Conservation (phyloP, 2,329 filamentous ascomycete genomes). For the Elsinoe ampelina region DNA sequence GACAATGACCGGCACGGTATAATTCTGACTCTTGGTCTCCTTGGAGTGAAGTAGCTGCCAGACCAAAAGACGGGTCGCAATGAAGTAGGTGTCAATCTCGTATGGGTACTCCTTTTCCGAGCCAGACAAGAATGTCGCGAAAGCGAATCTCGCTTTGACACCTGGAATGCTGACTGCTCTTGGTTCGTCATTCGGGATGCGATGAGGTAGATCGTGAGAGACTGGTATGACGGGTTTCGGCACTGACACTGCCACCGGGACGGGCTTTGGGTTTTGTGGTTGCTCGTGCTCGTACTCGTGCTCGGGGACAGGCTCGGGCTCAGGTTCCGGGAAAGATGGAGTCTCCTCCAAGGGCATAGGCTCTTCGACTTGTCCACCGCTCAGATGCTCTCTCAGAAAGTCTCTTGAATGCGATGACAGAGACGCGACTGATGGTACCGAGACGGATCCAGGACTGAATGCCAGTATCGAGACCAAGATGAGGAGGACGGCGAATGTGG, state of each 20-base stretch:
- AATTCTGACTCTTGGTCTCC: conserved; percentile 20
- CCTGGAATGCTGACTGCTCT: conserved; percentile 5
- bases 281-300: no score
- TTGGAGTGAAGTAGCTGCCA: conserved; percentile 27
- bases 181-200: neutral
- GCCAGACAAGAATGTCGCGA: conserved; percentile 23
- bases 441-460: conserved; percentile 7
- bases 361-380: neutral
- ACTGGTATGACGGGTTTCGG: neutral
- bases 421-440: neutral
- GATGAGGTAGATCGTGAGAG: neutral
- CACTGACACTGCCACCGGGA: no score
- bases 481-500: conserved; percentile 13
- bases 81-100: conserved; percentile 25
- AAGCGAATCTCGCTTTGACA: conserved; percentile 20
- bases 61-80: conserved; percentile 23
- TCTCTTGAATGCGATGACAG: neutral
- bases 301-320: no score
- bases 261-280: no score
- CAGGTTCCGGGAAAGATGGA: no score
- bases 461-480: conserved; percentile 16
- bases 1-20: conserved; percentile 25
- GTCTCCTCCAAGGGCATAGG: neutral
- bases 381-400: conserved; percentile 4
- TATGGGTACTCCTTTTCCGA: conserved; percentile 18